Base-by-base conservation (phyloP, 306 rosid genomes). In the Rosa chinensis region DNA sequence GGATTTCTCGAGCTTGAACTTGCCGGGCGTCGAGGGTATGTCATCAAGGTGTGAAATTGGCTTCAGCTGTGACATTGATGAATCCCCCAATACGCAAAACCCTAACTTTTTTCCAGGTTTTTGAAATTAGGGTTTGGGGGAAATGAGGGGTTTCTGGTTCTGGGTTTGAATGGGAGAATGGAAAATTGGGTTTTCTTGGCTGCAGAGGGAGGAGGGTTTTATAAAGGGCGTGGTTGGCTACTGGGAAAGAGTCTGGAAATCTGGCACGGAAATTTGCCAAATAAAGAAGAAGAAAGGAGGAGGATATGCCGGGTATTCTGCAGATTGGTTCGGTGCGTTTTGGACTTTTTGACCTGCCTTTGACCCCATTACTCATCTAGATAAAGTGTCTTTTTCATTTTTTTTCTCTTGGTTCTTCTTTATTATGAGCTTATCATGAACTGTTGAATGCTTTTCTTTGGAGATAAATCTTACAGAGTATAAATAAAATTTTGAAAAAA, bases 21-120 rank as follows among this genome's bases (percentile, higher is more conserved):
- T 93, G 8, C 92, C 97, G 9, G 96, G 97, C 16, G 98, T 89
- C 16, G 97, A 91, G 8, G 97, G 97, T 8, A 81, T 70, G 69
- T 85, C 62, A 23, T 93, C 98, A 66, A 80, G 86, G 82, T 79
- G 87, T n/a, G 92, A 80, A 12, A 72, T 71, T 3, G 81, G 61
- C 82, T 82, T 84, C 76, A 88, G 58, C 77, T 88, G 90, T 70
- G 89, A 87, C 97, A 93, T 93, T 76, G 73, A 20, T 76, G 73
- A 20, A 7, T 14, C 2, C 10, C 8, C 64, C 32, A 21, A 23
- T 8, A 55, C 8, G 9, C 1, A 35, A 67, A 67, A 67, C 72
- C 28, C 49, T 20, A 67, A 2, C 4, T 39, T 39, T 9, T 0
- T 39, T 39, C 5, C 2, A 0, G 5, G 8, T 20, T 21, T 4